phyloP scores from a whole-genome alignment of 192 early-diverging fungal species.

The Coemansia sp. region DNA sequence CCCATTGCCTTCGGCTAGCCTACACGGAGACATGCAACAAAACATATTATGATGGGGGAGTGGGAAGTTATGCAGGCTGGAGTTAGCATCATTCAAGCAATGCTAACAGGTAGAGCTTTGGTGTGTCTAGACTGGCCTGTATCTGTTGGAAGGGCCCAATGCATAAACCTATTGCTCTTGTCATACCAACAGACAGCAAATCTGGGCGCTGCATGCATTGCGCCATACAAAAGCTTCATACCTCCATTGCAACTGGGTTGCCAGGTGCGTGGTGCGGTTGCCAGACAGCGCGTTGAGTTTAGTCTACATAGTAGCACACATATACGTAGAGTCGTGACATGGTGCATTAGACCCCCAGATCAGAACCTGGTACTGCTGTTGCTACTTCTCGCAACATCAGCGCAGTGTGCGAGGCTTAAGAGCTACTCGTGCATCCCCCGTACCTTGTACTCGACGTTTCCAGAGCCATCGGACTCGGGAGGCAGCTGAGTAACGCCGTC shows the following conservation, averaged over 20 bases:
- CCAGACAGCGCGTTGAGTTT: constrained; percentile 30
- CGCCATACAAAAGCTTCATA: constrained; percentile 1
- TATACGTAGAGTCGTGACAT: constrained; percentile 10
- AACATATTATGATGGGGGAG: not conserved
- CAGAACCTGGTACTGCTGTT: not conserved
- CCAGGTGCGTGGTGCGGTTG: constrained; percentile 70
- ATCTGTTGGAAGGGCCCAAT: too few species aligned
- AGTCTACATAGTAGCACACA: constrained; percentile 36
- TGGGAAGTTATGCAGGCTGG: too few species aligned
- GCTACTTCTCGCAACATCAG: not conserved
- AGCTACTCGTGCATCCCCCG: constrained; percentile 14
- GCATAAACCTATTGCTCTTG: not conserved
- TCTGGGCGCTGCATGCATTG: not conserved
- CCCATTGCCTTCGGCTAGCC: constrained; percentile 83
- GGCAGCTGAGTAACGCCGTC: constrained; percentile 54
- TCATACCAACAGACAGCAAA: too few species aligned
- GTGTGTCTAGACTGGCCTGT: too few species aligned
- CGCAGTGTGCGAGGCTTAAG: not conserved
- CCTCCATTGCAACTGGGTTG: constrained; percentile 92
- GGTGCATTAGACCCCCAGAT: not conserved
- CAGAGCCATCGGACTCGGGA: constrained; percentile 76
- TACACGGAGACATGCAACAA: constrained; percentile 65
- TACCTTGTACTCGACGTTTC: constrained; percentile 91
- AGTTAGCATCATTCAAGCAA: too few species aligned
- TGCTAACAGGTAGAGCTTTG: too few species aligned